Percentiles rank a stretch among this genome's conserved stretches.
Conservation (phyloP, 2,329 filamentous ascomycete species). For the Neopestalotiopsis sp. region DNA sequence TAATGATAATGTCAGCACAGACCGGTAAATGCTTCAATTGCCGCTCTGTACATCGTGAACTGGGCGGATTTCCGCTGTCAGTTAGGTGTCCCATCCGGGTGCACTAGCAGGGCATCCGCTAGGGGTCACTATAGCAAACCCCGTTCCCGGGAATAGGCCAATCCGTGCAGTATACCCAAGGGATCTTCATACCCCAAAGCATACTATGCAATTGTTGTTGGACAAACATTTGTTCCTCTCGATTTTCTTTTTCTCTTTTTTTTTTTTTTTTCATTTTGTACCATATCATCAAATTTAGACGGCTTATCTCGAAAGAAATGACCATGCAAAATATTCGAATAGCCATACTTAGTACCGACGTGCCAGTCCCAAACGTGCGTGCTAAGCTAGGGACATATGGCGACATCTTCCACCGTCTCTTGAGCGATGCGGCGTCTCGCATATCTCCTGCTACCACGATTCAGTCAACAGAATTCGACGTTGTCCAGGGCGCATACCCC, state of each 20-base stretch:
- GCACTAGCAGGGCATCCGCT: not conserved
- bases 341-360: conserved; percentile 12
- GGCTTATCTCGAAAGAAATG: not conserved
- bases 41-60: not conserved
- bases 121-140: not conserved
- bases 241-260: not conserved
- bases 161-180: not conserved
- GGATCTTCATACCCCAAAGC: too few relatives aligned
- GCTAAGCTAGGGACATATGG: conserved; percentile 5
- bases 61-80: not conserved
- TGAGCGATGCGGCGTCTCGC: not conserved
- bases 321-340: conserved; percentile 24
- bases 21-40: too few relatives aligned
- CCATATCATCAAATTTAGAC: not conserved
- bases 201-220: not conserved
- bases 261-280: not conserved
- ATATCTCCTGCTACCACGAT: conserved; percentile 18
- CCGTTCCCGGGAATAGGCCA: not conserved
- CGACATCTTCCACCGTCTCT: conserved; percentile 1
- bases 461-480: conserved; percentile 41
- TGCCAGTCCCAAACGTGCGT: conserved; percentile 12
- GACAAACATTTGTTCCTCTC: not conserved
- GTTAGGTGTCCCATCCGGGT: not conserved
- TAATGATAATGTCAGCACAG: too few relatives aligned
- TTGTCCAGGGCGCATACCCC: conserved; percentile 38